These are phyloP conservation scores for Spiraea crenata DNA, from an alignment of 331 rosid genomes.

Conservation along the genomic window DNA sequence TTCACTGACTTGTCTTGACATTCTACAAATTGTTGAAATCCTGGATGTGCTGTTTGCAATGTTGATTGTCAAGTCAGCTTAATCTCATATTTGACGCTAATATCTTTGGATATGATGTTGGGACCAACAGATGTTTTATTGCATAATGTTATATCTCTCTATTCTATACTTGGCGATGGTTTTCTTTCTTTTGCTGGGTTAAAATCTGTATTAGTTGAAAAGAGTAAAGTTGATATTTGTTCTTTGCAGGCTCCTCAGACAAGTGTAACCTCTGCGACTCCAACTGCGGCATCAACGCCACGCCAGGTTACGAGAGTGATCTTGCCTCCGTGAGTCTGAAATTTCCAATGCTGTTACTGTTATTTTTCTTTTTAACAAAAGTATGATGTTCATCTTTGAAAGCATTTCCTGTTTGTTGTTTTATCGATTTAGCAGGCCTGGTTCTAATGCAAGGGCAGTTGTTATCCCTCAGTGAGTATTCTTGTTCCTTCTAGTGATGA, in stretches of 20 bases:
- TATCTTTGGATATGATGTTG: neutral
- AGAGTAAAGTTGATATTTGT: too few species aligned
- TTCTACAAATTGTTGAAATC: neutral
- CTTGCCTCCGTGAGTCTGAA: slow-evolving; percentile 38
- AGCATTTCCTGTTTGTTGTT: neutral
- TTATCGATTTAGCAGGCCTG: slow-evolving; percentile 48
- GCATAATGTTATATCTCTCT: too few species aligned
- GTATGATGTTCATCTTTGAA: neutral
- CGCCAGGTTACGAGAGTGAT: slow-evolving; percentile 39
- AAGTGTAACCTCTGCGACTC: slow-evolving; percentile 38
- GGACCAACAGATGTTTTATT: too few species aligned
- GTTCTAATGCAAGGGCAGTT: slow-evolving; percentile 16
- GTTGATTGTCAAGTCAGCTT: neutral
- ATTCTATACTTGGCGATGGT: too few species aligned
- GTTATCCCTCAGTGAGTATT: slow-evolving; percentile 38
- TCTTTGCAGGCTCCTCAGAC: slow-evolving; percentile 42
- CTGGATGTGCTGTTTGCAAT: neutral
- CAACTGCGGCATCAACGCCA: slow-evolving; percentile 18
- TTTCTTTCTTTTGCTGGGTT: too few species aligned
- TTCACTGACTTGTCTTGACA: neutral
- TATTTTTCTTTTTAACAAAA: neutral
- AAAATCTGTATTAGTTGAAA: too few species aligned
- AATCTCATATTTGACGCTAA: neutral
- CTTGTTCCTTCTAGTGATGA: slow-evolving; percentile 10
- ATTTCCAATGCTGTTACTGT: slow-evolving; percentile 7